Evolutionary conservation across 2,329 filamentous ascomycete species (phyloP), one percentile per base, ranked within the genome.

Genomic region (Ophiostoma sp.): DNA sequence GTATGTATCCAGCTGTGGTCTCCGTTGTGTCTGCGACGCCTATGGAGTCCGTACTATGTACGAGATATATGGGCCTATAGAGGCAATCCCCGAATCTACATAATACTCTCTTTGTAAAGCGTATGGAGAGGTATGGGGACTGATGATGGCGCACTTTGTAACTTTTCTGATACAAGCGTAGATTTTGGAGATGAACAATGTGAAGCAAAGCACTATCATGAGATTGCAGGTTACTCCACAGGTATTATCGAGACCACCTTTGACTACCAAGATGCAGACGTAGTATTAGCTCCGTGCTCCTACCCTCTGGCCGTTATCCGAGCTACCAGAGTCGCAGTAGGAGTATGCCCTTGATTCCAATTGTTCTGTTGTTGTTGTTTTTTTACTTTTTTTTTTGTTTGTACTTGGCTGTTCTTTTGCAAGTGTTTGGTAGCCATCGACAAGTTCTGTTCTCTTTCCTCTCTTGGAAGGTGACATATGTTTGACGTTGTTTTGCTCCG

Each of bases 111-210:
- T 31, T 31, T 31, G 27, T 31, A 31, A 31, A 31, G 27, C 27
- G 27, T 33, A 62, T 62, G 57, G 27, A 31, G n/a, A 23, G 17
- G 52, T 27, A 57, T 57, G n/a, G 52, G 27, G 52, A 57, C 23
- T 57, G 8, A 27, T 23, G 52, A 57, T 57, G 52, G 57, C 57
- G 57, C 57, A 62, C 27, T 62, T 62, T 57, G 52, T 57, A 57
- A 57, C 52, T 57, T 57, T 57, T 57, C 52, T 57, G 52, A 57
- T 57, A 57, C 52, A 57, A 57, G 52, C 52, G 52, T 57, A 57
- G 52, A 57, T 17, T 57, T 48, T 57, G 52, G 23, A 57, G 52
- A 27, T 23, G n/a, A 4, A 4, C 13, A 15, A 27, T 27, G n/a
- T 27, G 20, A 11, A 57, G 1, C 8, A 27, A 13, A 23, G 8